Evolutionary conservation across 768 basidiomycete genomes (phyloP).

Genomic region (Mycena galopus): DNA sequence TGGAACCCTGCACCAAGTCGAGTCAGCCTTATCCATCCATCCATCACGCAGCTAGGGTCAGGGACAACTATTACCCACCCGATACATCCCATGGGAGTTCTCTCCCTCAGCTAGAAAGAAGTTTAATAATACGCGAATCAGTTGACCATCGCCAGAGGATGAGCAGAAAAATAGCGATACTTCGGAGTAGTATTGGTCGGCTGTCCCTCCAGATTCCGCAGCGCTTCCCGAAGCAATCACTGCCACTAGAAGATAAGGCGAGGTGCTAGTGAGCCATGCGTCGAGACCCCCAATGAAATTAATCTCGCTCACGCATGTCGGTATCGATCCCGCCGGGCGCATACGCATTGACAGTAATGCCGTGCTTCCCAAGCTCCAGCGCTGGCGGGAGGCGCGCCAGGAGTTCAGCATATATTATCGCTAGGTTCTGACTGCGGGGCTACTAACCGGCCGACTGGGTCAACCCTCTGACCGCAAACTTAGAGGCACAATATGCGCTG

Average conservation of each 20-base stretch:
- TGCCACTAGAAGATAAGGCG: neutral
- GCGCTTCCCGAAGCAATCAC: conserved; percentile 15
- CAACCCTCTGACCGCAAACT: conserved; percentile 41
- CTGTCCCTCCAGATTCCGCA: neutral
- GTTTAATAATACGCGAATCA: neutral
- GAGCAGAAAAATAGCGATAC: neutral
- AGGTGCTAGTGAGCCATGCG: neutral
- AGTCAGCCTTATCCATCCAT: conserved; percentile 1
- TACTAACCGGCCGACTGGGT: conserved; percentile 29
- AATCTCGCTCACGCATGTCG: conserved; percentile 24
- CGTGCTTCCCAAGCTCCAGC: conserved; percentile 37
- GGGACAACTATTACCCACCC: neutral
- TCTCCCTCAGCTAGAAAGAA: conserved; percentile 17
- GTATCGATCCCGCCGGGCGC: conserved; percentile 42
- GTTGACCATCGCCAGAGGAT: neutral
- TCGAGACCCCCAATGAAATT: neutral
- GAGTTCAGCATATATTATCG: neutral
- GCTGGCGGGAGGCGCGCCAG: conserved; percentile 25
- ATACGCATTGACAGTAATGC: conserved; percentile 44
- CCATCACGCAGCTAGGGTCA: neutral
- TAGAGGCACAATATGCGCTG: conserved; percentile 44
- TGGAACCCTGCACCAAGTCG: conserved; percentile 26
- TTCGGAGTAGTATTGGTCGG: conserved; percentile 1
- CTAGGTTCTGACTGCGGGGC: too few species aligned
- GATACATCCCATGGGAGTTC: conserved; percentile 13